phyloP scores from a whole-genome alignment of 2,329 filamentous ascomycete genomes.

The Arthrobotrys conoides region DNA sequence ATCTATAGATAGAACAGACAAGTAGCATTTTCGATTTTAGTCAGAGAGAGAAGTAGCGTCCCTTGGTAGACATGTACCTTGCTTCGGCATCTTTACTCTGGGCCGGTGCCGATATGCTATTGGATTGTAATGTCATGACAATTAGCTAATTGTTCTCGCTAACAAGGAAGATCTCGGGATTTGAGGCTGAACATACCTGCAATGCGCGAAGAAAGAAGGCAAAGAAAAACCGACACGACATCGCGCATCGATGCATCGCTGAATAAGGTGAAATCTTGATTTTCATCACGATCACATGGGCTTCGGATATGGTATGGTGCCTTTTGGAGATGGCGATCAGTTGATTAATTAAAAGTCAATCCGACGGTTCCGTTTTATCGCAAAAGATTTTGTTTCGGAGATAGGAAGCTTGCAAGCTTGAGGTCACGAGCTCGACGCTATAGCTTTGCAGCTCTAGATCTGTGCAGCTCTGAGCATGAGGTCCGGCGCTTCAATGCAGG shows the following conservation, averaged over 20 bases:
- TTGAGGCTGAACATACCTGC: slow-evolving; percentile 12
- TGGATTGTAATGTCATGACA: neutral
- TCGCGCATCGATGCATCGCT: neutral
- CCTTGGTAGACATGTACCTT: slow-evolving; percentile 4
- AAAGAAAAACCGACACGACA: neutral
- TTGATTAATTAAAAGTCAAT: neutral
- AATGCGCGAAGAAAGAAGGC: neutral
- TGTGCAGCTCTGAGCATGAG: too few relatives aligned
- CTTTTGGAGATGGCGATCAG: neutral
- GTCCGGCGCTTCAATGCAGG: neutral
- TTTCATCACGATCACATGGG: slow-evolving; percentile 7
- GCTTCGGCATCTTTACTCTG: slow-evolving; percentile 16
- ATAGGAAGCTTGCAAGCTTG: neutral
- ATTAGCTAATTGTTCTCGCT: slow-evolving; percentile 28
- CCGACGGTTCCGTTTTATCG: slow-evolving; percentile 6
- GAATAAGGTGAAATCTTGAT: slow-evolving; percentile 14
- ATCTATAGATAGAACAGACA: slow-evolving; percentile 18
- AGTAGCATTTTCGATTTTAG: slow-evolving; percentile 12
- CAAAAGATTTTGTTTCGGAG: neutral
- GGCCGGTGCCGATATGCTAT: slow-evolving; percentile 1
- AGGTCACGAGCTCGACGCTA: neutral
- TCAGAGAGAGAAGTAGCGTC: neutral
- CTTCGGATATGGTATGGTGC: neutral
- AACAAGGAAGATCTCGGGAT: slow-evolving; percentile 13
- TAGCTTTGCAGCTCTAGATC: too few relatives aligned